A percentile compares a stretch with the other conserved stretches of the same genome.
phyloP scores from a whole-genome alignment of 176 grass and related monocot species.

The Elaeis guineensis region DNA sequence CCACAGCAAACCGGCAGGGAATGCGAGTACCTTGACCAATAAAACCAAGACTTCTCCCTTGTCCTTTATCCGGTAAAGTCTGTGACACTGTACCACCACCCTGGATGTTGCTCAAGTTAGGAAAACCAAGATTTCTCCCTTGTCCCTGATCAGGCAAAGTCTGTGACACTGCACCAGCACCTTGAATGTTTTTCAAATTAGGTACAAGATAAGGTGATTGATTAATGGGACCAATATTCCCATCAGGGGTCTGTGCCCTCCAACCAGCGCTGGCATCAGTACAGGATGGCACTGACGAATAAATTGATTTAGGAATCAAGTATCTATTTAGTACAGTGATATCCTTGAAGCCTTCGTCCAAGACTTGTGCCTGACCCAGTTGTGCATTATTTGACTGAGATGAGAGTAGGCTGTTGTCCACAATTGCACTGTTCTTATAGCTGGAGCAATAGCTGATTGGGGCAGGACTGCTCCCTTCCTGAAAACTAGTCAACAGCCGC shows the following conservation, averaged over 20 bases:
- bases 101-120: slow-evolving; percentile 38
- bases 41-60: slow-evolving; percentile 78
- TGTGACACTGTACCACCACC: slow-evolving; percentile 27
- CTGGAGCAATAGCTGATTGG: slow-evolving; percentile 37
- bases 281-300: slow-evolving; percentile 2
- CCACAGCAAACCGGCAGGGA: slow-evolving; percentile 72
- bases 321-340: slow-evolving; percentile 1
- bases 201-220: slow-evolving; percentile 21
- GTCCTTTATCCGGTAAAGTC: slow-evolving; percentile 46
- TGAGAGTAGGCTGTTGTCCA: slow-evolving; percentile 47
- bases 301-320: background rate
- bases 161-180: slow-evolving; percentile 26
- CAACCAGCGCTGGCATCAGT: slow-evolving; percentile 19
- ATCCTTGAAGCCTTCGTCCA: slow-evolving; percentile 35
- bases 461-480: slow-evolving; percentile 30
- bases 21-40: slow-evolving; percentile 94
- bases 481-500: slow-evolving; percentile 10
- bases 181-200: slow-evolving; percentile 40
- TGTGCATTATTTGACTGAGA: slow-evolving; percentile 54
- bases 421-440: slow-evolving; percentile 27
- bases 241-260: background rate
- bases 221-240: slow-evolving; percentile 23
- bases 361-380: slow-evolving; percentile 41
- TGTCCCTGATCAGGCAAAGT: slow-evolving; percentile 53
- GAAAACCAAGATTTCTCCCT: slow-evolving; percentile 63